Base-by-base conservation (phyloP, 2,329 filamentous ascomycete genomes). In the Hypoxylon sp. region DNA sequence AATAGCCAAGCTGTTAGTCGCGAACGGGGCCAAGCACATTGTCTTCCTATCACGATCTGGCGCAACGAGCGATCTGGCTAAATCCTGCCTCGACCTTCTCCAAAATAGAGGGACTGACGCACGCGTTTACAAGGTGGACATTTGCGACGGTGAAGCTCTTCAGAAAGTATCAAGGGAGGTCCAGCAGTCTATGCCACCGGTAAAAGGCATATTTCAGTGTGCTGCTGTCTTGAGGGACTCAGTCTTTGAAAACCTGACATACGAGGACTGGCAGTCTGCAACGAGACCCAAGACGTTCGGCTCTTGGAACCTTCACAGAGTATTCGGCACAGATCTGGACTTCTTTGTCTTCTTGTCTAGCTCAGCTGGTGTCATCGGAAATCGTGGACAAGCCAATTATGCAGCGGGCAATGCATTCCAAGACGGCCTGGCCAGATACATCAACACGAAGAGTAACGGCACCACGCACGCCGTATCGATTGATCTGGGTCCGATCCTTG, bases 341-440 rank as follows among this genome's bases (percentile, higher is more conserved):
- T 81, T 83, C 72, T 86, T 87, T 51, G 46, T 72, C 19, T 67
- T 88, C 32, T 79, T 89, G n/a, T 86, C 87, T 21, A 87, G 85
- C 37, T 82, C 86, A 0, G 82, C 85, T 0, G 86, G 86, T 35
- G 79, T 89, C 7, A 86, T 88, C 53, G 88, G 88, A 32, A 88
- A 85, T 69, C 83, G 84, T 4, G 86, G 86, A 0, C 88, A 89
- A 66, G 83, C 85, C 13, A 88, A 88, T 75, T 89, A 89, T 67
- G 84, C 86, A 2, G 86, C 86, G 0, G 87, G 84, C 4, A 87
- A 87, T 71, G 79, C 78, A 52, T 86, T 84, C 70, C 79, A 85
- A 54, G 85, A 87, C 56, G 81, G 84, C 0, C 78, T 87, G 19
- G 84, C 84, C 0, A 75, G 74, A 5, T 76, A 79, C 57, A 74